Evolutionary conservation across 176 grass and related monocot genomes (phyloP).

Genomic region (Raddia guianensis): DNA sequence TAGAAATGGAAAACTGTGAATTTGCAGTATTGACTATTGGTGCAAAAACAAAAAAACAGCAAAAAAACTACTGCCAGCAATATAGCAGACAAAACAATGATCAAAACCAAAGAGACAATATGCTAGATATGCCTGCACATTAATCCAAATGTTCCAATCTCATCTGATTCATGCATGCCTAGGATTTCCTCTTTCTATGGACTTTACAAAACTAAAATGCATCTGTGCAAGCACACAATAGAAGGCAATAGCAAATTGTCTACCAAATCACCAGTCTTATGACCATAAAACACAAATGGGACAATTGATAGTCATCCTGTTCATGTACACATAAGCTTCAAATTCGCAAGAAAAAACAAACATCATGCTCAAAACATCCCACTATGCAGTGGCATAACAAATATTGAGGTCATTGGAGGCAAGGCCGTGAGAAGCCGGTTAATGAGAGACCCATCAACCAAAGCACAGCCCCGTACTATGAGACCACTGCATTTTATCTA

Average conservation of each 20-base stretch:
- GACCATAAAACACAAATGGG: neutral
- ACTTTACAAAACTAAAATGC: neutral
- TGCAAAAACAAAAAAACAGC: neutral
- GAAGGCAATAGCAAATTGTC: neutral
- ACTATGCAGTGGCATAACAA: too few species aligned
- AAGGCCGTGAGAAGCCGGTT: conserved; percentile 49
- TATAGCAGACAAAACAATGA: neutral
- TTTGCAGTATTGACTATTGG: neutral
- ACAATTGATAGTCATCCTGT: neutral
- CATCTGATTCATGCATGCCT: neutral
- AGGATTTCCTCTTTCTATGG: neutral
- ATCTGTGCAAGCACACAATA: too few species aligned
- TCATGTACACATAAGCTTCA: neutral
- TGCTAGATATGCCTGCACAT: too few species aligned
- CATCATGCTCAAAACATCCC: neutral
- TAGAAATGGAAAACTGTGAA: neutral
- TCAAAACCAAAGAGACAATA: neutral
- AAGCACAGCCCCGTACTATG: conserved; percentile 79
- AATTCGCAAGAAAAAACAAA: neutral
- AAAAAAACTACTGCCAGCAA: too few species aligned
- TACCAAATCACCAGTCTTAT: too few species aligned
- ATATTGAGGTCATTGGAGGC: conserved; percentile 81
- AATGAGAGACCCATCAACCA: conserved; percentile 45
- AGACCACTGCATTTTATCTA: conserved; percentile 56
- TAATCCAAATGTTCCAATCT: neutral